Base-by-base conservation (phyloP, 2,329 filamentous ascomycete genomes). In the Aureobasidium subglaciale region DNA sequence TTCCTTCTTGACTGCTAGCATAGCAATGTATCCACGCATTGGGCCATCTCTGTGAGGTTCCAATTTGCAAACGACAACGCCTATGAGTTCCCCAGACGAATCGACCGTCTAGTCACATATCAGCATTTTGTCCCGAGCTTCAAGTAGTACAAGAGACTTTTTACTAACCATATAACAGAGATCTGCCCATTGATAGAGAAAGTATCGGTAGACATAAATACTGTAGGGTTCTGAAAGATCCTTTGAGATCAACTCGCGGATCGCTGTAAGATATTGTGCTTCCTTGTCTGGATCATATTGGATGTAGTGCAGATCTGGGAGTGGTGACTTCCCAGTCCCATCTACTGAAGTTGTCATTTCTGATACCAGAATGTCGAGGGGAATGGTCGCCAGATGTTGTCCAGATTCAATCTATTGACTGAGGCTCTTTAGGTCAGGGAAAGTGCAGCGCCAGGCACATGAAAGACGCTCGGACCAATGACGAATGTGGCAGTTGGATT, bases 151-250 rank as follows among this genome's bases (percentile, higher is more conserved):
- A 8, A 16, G 9, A 24, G 2, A 30, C 18, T 15, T 3, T n/a
- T 10, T 27, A 50, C 50, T 3, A 2, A 92, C 90, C 84, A 97
- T 88, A 72, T 90, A 97, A 72, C 93, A 99, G n/a, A 99, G 76
- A 67, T 97, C 87, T 5, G 88, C 88, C 93, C 93, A 99, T 80
- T 97, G 90, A 68, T 95, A 96, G 16, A 99, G 77, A 65, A 99
- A 99, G 71, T 99, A 99, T 29, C 93, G 85, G 71, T 97, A 99
- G 57, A 99, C 93, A 75, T 99, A 99, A 69, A 99, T 97, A 73
- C 92, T 97, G 71, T 99, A 99, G 1, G 93, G 93, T 71, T 99
- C 93, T 63, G 92, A 97, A 48, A 99, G 80, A 68, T 97, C 93
- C 66, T 92, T 95, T 41, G 91, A 93, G 66, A 99, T 99, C 67